phyloP scores from a whole-genome alignment of 805 yeast species.

The Nadsonia fulvescens region DNA sequence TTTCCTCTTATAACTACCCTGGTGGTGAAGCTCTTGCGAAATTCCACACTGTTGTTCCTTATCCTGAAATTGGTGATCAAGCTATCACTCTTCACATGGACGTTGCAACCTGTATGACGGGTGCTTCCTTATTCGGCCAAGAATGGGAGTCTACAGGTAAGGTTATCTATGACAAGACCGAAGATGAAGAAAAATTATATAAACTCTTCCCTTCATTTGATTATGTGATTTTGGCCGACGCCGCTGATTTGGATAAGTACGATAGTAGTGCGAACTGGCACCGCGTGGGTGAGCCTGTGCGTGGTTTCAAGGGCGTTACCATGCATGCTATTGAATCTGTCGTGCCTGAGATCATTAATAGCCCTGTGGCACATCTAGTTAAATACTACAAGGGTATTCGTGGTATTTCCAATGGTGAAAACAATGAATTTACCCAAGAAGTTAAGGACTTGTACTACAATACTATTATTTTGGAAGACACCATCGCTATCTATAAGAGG shows the following conservation, averaged over 20 bases:
- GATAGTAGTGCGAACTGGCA: slow-evolving; percentile 8
- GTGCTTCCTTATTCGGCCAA: slow-evolving; percentile 62
- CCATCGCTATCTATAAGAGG: slow-evolving; percentile 18
- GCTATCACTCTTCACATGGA: slow-evolving; percentile 47
- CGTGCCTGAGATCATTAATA: not conserved
- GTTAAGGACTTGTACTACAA: slow-evolving; percentile 10
- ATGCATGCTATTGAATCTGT: slow-evolving; percentile 5
- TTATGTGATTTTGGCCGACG: slow-evolving; percentile 29
- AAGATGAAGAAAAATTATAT: slow-evolving; percentile 24
- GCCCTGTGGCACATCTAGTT: slow-evolving; percentile 6
- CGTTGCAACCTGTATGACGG: slow-evolving; percentile 73
- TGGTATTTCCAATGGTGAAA: too few relatives aligned
- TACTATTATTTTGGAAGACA: slow-evolving; percentile 13
- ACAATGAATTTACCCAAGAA: too few relatives aligned
- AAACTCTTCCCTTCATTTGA: slow-evolving; percentile 31
- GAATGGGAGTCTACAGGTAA: slow-evolving; percentile 18
- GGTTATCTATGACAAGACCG: slow-evolving; percentile 60
- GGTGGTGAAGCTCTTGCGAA: slow-evolving; percentile 59
- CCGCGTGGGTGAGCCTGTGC: slow-evolving; percentile 1
- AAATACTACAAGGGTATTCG: too few relatives aligned
- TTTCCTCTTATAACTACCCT: slow-evolving; percentile 68
- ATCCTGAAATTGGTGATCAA: slow-evolving; percentile 13
- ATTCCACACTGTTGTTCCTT: slow-evolving; percentile 34
- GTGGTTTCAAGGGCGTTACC: slow-evolving; percentile 7
- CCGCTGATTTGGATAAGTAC: slow-evolving; percentile 21